Base-by-base conservation (phyloP, 2,329 filamentous ascomycete genomes). In the Colletotrichum cereale region DNA sequence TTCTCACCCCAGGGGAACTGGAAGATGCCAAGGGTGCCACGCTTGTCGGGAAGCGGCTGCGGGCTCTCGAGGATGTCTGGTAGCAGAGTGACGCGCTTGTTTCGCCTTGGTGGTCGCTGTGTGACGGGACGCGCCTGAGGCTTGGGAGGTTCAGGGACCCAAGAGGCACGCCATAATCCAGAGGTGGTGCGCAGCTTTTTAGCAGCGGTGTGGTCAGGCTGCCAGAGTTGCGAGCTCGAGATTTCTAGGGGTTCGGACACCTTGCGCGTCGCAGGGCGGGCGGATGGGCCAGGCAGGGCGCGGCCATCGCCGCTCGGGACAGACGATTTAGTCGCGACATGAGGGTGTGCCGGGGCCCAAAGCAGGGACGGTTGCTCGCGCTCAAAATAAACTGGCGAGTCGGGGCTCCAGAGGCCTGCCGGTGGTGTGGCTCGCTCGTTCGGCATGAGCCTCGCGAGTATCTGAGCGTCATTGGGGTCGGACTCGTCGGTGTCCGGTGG, bases 1-100 rank as follows among this genome's bases (percentile, higher is more conserved):
- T 81, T 86, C 79, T 91, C 89, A 18, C 90, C 90, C 88, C 89
- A 91, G 2, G 90, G 88, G 74, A 91, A 91, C 75, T 90, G 88
- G 81, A 90, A 92, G 75, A 91, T 88, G 6, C 89, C 90, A 24
- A 91, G 83, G 14, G 88, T 90, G 16, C 85, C 88, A 52, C 86
- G 84, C 79, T 87, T 88, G 77, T 90, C 82, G 5, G 86, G 85
- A 5, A 91, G 81, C 44, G 89, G 89, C 76, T 87, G 81, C 5
- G 90, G 90, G 73, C 85, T 90, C 77, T 91, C 90, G 42, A 90
- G 76, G 71, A 91, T 91, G 76, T 91, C 90, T 18, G 90, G 88
- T 6, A 92, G 84, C 56, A 86, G 77, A 10, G 88, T 90, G n/a
- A 90, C 80, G 52, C 89, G 86, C 78, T 83, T 88, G 76, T 81